These are phyloP conservation scores for Capillidium rhysosporum DNA, from an alignment of 371 early-diverging fungal species.

Conservation along the genomic window DNA sequence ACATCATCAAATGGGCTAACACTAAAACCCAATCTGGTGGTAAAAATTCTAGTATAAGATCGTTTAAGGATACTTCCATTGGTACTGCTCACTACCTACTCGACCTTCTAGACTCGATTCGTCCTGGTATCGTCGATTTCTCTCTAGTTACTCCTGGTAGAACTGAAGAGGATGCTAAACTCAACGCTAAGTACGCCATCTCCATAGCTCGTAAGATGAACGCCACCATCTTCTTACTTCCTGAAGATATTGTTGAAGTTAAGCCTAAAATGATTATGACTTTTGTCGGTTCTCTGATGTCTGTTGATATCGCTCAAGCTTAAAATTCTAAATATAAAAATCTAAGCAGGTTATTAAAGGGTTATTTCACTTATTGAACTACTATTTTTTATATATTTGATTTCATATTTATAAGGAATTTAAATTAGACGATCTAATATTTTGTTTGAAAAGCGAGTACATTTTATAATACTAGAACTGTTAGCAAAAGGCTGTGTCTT, in stretches of 20 bases:
- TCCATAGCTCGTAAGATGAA: constrained; percentile 94
- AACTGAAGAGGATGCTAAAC: constrained; percentile 60
- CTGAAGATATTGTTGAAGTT: constrained; percentile 92
- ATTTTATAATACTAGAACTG: too few species aligned
- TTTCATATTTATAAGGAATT: too few species aligned
- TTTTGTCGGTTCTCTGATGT: constrained; percentile 5
- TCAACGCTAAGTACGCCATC: constrained; percentile 88
- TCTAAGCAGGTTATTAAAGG: too few species aligned
- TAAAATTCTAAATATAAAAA: too few species aligned
- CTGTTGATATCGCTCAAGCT: neutral
- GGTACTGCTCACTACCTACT: constrained; percentile 63
- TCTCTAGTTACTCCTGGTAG: constrained; percentile 57
- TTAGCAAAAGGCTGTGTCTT: too few species aligned
- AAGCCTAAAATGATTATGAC: constrained; percentile 51
- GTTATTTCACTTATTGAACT: too few species aligned
- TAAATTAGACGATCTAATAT: too few species aligned
- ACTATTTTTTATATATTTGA: too few species aligned
- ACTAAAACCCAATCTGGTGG: constrained; percentile 39
- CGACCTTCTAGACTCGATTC: constrained; percentile 79
- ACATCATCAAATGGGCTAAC: constrained; percentile 91
- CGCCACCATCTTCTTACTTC: constrained; percentile 88
- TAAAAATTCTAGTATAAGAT: constrained; percentile 40
- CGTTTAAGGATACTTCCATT: constrained; percentile 68
- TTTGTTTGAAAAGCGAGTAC: too few species aligned
- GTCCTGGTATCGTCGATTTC: constrained; percentile 79